Evolutionary conservation across 1,284 basidiomycete genomes (phyloP), one percentile per base, ranked within the genome.

Genomic region (Microstroma glucosiphilum): DNA sequence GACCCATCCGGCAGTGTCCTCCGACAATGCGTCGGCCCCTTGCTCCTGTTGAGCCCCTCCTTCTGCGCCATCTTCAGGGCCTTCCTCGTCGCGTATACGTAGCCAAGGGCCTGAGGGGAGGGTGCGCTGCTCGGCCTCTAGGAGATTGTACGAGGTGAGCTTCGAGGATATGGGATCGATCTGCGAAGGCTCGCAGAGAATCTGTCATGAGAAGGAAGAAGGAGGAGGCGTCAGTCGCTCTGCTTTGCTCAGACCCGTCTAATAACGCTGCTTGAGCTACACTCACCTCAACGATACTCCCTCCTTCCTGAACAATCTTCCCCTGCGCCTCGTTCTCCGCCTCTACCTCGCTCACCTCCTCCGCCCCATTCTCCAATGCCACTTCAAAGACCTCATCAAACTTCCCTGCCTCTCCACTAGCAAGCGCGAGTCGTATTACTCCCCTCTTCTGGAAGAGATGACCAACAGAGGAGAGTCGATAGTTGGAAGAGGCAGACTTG

Each of bases 381-480:
- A 17, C 30, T 43, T 61, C 60, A 53, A 53, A 59, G 42, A 65
- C 25, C 40, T 57, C 59, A 53, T 65, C 65, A 48, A 57, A 61
- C 17, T 40, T 53, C 1, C 56, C 63, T 4, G 21, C 41, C 9
- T 57, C 55, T 37, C 30, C 30, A 1, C 46, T 41, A n/a, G 42
- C 42, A 6, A 58, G 23, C 53, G 40, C 23, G n/a, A 56, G 15
- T 15, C 65, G 55, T 19, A 67, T 55, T 6, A 43, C 46, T 1
- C 66, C 66, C 9, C 40, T 61, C 12, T 59, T 25, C 17, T 61
- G 42, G 30, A 67, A 67, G 2, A 67, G 56, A 26, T 67, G 66
- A 3, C 56, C 40, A 6, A 63, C 64, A 11, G 60, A 62, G 21
- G 56, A 55, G 11, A 67, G 59, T 49, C 66, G 57, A 7, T 48